Evolutionary conservation across 495 filamentous ascomycete species (phyloP).

Genomic region (Amphirosellinia nigrospora): DNA sequence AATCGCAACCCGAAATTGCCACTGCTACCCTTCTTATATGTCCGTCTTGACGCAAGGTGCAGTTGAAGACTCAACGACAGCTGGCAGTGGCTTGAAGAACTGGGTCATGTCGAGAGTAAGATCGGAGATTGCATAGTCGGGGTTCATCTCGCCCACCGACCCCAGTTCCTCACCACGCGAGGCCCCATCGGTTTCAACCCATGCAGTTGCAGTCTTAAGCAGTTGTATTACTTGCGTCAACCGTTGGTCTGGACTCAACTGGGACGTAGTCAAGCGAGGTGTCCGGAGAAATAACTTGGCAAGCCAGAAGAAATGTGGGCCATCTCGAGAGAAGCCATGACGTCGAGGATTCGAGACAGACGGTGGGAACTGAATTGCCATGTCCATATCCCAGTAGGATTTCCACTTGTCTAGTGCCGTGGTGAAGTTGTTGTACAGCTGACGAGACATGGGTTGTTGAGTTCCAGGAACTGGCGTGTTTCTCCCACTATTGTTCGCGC

Average conservation of each 20-base stretch:
- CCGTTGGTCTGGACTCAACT: conserved; percentile 59
- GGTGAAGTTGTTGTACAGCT: conserved; percentile 43
- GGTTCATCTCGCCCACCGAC: conserved; percentile 64
- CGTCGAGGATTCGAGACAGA: conserved; percentile 51
- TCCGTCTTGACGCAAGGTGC: conserved; percentile 41
- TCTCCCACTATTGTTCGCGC: conserved; percentile 50
- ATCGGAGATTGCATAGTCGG: conserved; percentile 62
- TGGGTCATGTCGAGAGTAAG: conserved; percentile 71
- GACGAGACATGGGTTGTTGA: conserved; percentile 32
- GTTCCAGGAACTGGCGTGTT: conserved; percentile 55
- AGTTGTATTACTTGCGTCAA: conserved; percentile 63
- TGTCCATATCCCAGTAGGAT: conserved; percentile 67
- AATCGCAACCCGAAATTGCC: conserved; percentile 19
- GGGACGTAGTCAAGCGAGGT: conserved; percentile 51
- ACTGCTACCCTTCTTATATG: conserved; percentile 31
- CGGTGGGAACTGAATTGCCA: conserved; percentile 65
- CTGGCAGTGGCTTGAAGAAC: conserved; percentile 61
- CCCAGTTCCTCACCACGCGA: conserved; percentile 61
- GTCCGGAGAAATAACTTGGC: conserved; percentile 60
- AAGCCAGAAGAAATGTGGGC: conserved; percentile 70
- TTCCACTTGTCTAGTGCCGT: conserved; percentile 70
- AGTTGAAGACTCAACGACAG: conserved; percentile 40
- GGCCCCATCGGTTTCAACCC: conserved; percentile 58
- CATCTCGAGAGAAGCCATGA: conserved; percentile 68
- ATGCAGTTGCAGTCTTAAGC: conserved; percentile 62